A percentile compares a stretch with the other conserved stretches of the same genome.
phyloP scores from a whole-genome alignment of 495 filamentous ascomycete genomes.

The Letharia lupina region DNA sequence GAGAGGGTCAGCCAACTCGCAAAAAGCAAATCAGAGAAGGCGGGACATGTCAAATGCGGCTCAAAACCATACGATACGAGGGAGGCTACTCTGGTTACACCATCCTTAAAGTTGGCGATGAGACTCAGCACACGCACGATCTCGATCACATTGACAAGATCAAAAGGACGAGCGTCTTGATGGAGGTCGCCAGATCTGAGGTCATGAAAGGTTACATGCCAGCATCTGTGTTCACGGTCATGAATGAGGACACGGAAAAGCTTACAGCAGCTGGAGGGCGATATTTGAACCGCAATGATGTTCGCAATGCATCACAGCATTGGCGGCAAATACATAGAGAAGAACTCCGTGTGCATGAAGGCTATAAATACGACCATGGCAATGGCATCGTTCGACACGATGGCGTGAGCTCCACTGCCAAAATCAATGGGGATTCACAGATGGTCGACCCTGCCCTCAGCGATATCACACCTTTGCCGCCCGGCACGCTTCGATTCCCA shows the following conservation, averaged over 20 bases:
- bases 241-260: conserved; percentile 40
- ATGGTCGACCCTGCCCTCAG: conserved; percentile 22
- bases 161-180: conserved; percentile 45
- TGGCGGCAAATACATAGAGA: conserved; percentile 46
- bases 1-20: conserved; percentile 44
- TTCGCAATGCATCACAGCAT: conserved; percentile 44
- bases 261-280: conserved; percentile 43
- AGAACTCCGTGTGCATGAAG: conserved; percentile 40
- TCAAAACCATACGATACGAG: conserved; percentile 44
- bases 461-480: conserved; percentile 28
- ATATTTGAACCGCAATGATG: conserved; percentile 43
- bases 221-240: conserved; percentile 45
- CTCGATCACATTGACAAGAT: conserved; percentile 45
- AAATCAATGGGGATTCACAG: conserved; percentile 14
- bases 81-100: conserved; percentile 29
- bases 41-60: conserved; percentile 44
- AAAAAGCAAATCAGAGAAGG: conserved; percentile 45
- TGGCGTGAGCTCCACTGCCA: conserved; percentile 19
- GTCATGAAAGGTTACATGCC: conserved; percentile 46
- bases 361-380: conserved; percentile 45
- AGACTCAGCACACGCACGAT: conserved; percentile 41
- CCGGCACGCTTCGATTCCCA: conserved; percentile 41
- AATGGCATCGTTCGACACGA: conserved; percentile 40
- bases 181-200: conserved; percentile 43
- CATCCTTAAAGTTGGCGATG: conserved; percentile 29